Evolutionary conservation across 352 stramenopile species (phyloP).

Genomic region (Thalassiosira delicatula): DNA sequence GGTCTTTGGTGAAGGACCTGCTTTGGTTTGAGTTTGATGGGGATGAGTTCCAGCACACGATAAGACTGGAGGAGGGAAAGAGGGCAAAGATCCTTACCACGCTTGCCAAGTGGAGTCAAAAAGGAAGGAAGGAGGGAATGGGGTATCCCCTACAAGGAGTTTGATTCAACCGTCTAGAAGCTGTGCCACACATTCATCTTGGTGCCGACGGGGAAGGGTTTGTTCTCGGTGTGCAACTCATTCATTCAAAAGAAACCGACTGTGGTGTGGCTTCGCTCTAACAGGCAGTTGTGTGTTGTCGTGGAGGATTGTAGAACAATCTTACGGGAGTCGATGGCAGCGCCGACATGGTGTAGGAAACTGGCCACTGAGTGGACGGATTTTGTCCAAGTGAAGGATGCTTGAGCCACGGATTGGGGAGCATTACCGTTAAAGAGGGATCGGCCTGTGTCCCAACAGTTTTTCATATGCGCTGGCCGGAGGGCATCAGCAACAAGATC

Average conservation of each 20-base stretch:
- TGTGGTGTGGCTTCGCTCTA: background rate
- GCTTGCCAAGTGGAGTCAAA: too few relatives aligned
- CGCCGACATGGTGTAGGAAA: slow-evolving; percentile 27
- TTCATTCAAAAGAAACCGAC: background rate
- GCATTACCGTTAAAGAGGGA: slow-evolving; percentile 8
- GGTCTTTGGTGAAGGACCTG: background rate
- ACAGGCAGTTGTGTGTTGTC: background rate
- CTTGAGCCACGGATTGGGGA: slow-evolving; percentile 2
- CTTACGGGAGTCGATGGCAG: background rate
- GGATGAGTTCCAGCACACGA: too few relatives aligned
- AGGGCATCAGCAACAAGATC: slow-evolving; percentile 8
- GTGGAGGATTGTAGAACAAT: background rate
- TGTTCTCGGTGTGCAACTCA: slow-evolving; percentile 15
- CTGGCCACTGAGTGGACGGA: slow-evolving; percentile 22
- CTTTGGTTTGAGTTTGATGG: background rate
- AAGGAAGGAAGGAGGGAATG: background rate
- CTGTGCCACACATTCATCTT: slow-evolving; percentile 17
- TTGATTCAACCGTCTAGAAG: background rate
- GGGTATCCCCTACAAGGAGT: slow-evolving; percentile 16
- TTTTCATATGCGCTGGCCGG: slow-evolving; percentile 10
- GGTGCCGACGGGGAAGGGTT: background rate
- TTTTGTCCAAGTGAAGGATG: slow-evolving; percentile 26
- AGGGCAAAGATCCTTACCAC: too few relatives aligned
- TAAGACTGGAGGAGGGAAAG: too few relatives aligned
- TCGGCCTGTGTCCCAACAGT: slow-evolving; percentile 14